These are phyloP conservation scores for Pyrenophora tritici-repentis DNA, from an alignment of 2,329 filamentous ascomycete species.

Conservation along the genomic window DNA sequence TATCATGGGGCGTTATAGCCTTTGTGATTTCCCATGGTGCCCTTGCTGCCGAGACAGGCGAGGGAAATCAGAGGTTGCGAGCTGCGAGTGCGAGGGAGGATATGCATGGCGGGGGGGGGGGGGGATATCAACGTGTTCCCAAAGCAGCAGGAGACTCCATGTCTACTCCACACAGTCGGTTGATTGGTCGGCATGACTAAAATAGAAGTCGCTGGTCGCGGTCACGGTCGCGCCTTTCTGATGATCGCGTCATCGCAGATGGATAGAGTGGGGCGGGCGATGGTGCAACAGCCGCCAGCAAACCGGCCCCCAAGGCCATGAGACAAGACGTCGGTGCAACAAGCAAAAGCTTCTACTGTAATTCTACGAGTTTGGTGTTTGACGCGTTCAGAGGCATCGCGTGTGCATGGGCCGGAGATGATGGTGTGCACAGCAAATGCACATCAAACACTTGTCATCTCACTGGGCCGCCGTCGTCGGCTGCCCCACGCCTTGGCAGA, in stretches of 20 bases:
- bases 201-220: constrained; percentile 21
- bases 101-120: constrained; percentile 4
- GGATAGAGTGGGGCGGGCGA: constrained; percentile 21
- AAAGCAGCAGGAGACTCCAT: constrained; percentile 22
- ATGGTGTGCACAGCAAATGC: constrained; percentile 16
- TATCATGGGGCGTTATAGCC: background rate
- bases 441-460: constrained; percentile 35
- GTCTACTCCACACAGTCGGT: constrained; percentile 2
- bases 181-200: constrained; percentile 23
- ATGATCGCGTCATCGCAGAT: constrained; percentile 25
- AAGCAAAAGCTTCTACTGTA: background rate
- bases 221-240: constrained; percentile 10
- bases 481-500: constrained; percentile 32
- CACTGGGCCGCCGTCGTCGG: constrained; percentile 11
- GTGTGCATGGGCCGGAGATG: constrained; percentile 18
- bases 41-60: background rate
- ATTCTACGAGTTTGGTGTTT: background rate
- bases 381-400: background rate
- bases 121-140: constrained; percentile 8
- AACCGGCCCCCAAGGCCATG: constrained; percentile 11
- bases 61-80: background rate
- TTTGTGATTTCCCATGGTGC: background rate
- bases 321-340: constrained; percentile 12
- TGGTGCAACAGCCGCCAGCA: constrained; percentile 24
- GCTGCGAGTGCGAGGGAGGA: too few species aligned